Percentiles rank a stretch among this genome's conserved stretches.
phyloP scores from a whole-genome alignment of 2,329 filamentous ascomycete genomes.

The Colletotrichum simmondsii region DNA sequence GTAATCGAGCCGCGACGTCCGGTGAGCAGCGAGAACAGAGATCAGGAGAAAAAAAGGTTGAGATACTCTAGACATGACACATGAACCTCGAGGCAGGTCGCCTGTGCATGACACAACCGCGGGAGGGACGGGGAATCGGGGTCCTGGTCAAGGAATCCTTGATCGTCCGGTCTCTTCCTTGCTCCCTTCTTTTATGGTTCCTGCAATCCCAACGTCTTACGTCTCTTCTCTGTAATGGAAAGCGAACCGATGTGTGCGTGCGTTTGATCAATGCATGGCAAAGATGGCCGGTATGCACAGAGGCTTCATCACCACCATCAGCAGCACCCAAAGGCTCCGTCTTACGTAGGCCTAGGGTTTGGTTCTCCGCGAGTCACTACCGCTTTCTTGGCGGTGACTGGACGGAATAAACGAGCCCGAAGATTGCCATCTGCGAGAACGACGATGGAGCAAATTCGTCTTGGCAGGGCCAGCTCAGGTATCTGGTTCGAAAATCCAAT shows the following conservation, averaged over 20 bases:
- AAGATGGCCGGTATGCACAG: not conserved
- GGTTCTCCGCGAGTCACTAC: not conserved
- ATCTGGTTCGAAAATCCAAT: not conserved
- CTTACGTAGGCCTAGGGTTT: constrained; percentile 9
- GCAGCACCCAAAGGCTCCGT: not conserved
- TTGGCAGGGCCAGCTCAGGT: not conserved
- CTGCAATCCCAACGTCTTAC: constrained; percentile 30
- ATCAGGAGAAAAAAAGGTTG: not conserved
- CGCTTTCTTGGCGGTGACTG: not conserved
- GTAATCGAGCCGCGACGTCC: not conserved
- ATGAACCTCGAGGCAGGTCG: constrained; percentile 15
- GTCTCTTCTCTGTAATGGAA: constrained; percentile 19
- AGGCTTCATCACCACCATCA: constrained; percentile 1
- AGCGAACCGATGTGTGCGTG: constrained; percentile 21
- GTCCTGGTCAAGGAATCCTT: constrained; percentile 19
- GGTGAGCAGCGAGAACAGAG: not conserved
- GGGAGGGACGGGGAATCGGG: not conserved
- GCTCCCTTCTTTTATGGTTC: constrained; percentile 4
- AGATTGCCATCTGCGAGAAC: not conserved
- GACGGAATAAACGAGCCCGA: not conserved
- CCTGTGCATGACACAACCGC: constrained; percentile 23
- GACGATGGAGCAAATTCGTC: not conserved
- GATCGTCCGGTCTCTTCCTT: constrained; percentile 26
- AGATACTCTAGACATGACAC: constrained; percentile 28
- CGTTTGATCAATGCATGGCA: constrained; percentile 17